These are phyloP conservation scores for Phylloporus sp. DNA, from an alignment of 768 basidiomycete genomes.

Conservation along the genomic window DNA sequence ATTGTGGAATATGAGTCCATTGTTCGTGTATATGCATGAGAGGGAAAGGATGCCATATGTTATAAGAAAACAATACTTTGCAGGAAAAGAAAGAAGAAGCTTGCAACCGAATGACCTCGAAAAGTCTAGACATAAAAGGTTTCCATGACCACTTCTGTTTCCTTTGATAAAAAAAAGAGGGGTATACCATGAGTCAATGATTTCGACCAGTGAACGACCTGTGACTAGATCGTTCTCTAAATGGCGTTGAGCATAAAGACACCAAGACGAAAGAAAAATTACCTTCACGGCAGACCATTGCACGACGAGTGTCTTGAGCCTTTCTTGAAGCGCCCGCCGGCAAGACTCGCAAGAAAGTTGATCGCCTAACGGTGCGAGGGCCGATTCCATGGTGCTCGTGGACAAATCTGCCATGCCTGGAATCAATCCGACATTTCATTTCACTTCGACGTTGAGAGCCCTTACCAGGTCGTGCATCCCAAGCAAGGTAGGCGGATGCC, in stretches of 20 bases:
- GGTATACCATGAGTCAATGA: slow-evolving; percentile 3
- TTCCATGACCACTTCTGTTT: background rate
- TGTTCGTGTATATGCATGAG: slow-evolving; percentile 1
- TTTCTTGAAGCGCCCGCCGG: slow-evolving; percentile 53
- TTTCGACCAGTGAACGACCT: background rate
- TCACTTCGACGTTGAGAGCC: background rate
- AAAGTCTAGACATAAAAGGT: background rate
- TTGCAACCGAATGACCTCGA: background rate
- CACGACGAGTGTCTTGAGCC: slow-evolving; percentile 60
- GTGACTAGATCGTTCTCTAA: slow-evolving; percentile 52
- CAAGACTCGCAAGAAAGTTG: slow-evolving; percentile 70
- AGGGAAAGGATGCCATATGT: slow-evolving; percentile 1
- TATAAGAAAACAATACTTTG: background rate
- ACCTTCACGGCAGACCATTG: slow-evolving; percentile 84
- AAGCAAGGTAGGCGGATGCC: slow-evolving; percentile 76
- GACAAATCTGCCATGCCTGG: slow-evolving; percentile 54
- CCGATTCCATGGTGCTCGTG: slow-evolving; percentile 64
- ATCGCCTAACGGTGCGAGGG: slow-evolving; percentile 63
- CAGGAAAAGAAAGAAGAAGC: background rate
- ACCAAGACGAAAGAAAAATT: background rate
- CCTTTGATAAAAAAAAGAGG: background rate
- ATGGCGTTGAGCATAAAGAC: slow-evolving; percentile 7
- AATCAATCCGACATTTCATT: slow-evolving; percentile 1
- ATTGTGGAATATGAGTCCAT: background rate
- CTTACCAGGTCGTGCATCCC: slow-evolving; percentile 78